Base-by-base conservation (phyloP, 73 alveolate genomes). In the Paraurostyla sp. region DNA sequence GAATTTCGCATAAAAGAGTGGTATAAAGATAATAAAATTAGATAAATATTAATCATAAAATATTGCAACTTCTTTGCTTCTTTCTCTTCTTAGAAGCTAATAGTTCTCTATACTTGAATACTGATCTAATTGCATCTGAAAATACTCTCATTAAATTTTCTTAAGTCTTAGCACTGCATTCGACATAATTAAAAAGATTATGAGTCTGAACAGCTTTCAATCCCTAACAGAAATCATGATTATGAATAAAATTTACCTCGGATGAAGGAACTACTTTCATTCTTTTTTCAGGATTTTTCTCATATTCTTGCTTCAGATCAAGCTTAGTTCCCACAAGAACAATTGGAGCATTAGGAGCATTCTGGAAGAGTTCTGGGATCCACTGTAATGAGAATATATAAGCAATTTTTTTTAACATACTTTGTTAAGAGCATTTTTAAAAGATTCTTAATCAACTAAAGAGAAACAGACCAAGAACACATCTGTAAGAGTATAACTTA, bases 401-500 rank as follows among this genome's bases (percentile, higher is more conserved):
- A 83, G 41, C 42, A 33, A 35, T 0, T n/a, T 35, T 30, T 9
- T 60, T 65, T 65, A n/a, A n/a, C 48, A 27, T 85, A 90, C 95
- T 51, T 90, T 93, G 25, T 32, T 59, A 27, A 71, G 78, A 3
- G 93, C 97, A 76, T 93, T 93, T 40, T 93, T 88, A 65, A 84
- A 90, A 16, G 94, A 83, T 16, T 86, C 90, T 73, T 62, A 76
- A 48, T 89, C 94, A 11, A 90, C 91, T 13, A 93, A 76, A 18
- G 97, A 93, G 80, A 93, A 90, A 27, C 91, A 93, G 33, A 93
- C 71, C 30, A 93, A 59, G 63, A 93, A 93, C 50, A 93, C 90
- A 93, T 93, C 97, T 38, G 97, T 85, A 22, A 76, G 59, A 27
- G 93, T 80, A 82, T 94, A 94, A 49, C 91, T 59, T 54, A 94